Percentiles rank a stretch among this genome's conserved stretches.
Evolutionary conservation across 768 basidiomycete genomes (phyloP).

Genomic region (Agrocybe praecox): DNA sequence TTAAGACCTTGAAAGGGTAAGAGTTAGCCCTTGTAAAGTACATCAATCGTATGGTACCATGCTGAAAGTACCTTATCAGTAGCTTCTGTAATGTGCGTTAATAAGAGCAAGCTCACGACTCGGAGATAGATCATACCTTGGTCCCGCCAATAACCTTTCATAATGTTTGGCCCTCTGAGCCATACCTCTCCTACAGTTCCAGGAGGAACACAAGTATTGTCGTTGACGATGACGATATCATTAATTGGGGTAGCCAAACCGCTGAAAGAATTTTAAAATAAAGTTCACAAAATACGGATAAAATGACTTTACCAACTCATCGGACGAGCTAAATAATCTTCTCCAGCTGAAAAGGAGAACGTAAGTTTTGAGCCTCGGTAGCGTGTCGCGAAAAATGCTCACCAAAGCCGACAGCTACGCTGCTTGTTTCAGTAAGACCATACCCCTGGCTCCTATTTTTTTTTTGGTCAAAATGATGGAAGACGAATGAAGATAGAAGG

Average conservation of each 20-base stretch:
- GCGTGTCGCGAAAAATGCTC: constrained; percentile 5
- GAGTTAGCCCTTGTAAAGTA: background rate
- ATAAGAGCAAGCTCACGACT: background rate
- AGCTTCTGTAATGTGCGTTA: constrained; percentile 30
- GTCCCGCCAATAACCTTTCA: constrained; percentile 66
- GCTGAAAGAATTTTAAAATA: constrained; percentile 27
- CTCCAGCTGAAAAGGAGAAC: constrained; percentile 35
- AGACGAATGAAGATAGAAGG: background rate
- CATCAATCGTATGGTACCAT: background rate
- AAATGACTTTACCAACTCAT: constrained; percentile 38
- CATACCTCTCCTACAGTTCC: constrained; percentile 52
- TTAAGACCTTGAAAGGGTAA: constrained; percentile 29
- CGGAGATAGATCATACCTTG: constrained; percentile 34
- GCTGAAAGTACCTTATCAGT: constrained; percentile 35
- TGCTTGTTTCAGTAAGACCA: constrained; percentile 64
- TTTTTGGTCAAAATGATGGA: background rate
- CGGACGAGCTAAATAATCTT: constrained; percentile 54
- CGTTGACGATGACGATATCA: constrained; percentile 52
- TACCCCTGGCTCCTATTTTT: constrained; percentile 51
- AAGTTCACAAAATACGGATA: background rate
- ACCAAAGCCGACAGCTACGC: constrained; percentile 48
- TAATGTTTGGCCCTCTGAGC: constrained; percentile 61
- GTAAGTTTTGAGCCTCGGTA: background rate
- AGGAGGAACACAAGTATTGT: constrained; percentile 34
- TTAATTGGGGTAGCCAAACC: constrained; percentile 59